Conservation (phyloP, 495 filamentous ascomycete genomes). For the Annulohypoxylon maeteangense region DNA sequence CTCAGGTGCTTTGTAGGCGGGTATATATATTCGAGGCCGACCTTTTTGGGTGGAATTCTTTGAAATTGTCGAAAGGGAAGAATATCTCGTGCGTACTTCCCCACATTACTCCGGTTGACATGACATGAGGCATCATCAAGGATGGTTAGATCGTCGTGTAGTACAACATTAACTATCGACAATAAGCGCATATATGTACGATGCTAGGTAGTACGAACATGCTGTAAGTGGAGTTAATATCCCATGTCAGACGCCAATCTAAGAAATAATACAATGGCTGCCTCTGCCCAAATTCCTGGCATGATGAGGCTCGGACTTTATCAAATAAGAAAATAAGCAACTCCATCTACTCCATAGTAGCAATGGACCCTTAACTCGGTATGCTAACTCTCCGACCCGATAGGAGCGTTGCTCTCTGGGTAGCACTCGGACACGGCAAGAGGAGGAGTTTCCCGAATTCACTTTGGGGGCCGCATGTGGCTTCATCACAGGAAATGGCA, state of each 20-base stretch:
- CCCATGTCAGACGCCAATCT: not conserved
- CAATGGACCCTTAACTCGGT: not conserved
- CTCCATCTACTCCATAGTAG: not conserved
- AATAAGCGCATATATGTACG: no score
- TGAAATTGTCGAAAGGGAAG: not conserved
- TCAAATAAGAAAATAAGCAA: not conserved
- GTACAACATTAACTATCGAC: not conserved
- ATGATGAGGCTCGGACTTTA: not conserved
- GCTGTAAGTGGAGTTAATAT: not conserved
- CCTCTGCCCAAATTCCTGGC: not conserved
- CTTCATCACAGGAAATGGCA: not conserved
- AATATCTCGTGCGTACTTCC: not conserved
- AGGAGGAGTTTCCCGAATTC: constrained; percentile 2
- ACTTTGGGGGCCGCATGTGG: not conserved
- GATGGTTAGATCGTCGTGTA: not conserved
- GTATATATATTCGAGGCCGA: not conserved
- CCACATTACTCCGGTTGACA: not conserved
- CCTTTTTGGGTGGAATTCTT: not conserved
- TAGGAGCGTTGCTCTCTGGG: not conserved
- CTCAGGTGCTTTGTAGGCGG: not conserved
- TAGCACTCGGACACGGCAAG: not conserved
- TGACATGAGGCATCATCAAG: not conserved
- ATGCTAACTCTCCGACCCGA: no score
- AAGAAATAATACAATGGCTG: not conserved
- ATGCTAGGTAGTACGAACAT: not conserved